Evolutionary conservation across 192 early-diverging fungal species (phyloP), one percentile per base, ranked within the genome.

Genomic region (Dispira parvispora): DNA sequence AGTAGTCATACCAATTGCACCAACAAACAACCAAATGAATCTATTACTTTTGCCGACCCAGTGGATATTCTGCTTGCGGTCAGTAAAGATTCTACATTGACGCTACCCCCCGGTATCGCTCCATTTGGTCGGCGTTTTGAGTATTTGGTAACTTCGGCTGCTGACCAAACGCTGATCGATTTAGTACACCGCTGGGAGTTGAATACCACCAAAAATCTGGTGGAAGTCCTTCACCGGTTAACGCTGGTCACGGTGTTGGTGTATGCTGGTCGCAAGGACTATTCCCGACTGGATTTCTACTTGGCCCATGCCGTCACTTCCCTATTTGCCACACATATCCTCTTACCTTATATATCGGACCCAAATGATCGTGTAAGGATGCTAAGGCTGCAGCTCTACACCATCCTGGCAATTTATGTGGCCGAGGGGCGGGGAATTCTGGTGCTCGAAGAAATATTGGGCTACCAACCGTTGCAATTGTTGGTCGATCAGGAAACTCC

Each of bases 261-360:
- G 16, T 57, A 57, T 23, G 55, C 55, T 23, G 28, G 55, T 32
- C 55, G 8, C 12, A 13, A 9, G 9, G 12, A 11, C n/a, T 4
- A 5, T 8, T 5, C 21, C 27, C 25, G 27, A 5, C 55, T n/a
- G 27, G 55, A 32, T 57, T 57, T 57, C 26, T 57, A 42, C 27
- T 11, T 28, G 20, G 55, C 27, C 26, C 55, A 57, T 27, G 25
- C 27, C 25, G 55, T 57, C 25, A 57, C 55, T 23, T 57, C 55
- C 8, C 20, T 57, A 6, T 57, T 27, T 9, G 55, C 55, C 21
- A 57, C 55, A 14, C 26, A 27, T 9, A 57, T 32, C 10, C 11
- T 57, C 5, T 8, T 57, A 11, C 55, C 55, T 8, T n/a, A 53
- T 25, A 18, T 57, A 9, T 27, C 27, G 8, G 11, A 53, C 9